Conservation (phyloP, 495 filamentous ascomycete species). For the Talaromyces thailandensis region DNA sequence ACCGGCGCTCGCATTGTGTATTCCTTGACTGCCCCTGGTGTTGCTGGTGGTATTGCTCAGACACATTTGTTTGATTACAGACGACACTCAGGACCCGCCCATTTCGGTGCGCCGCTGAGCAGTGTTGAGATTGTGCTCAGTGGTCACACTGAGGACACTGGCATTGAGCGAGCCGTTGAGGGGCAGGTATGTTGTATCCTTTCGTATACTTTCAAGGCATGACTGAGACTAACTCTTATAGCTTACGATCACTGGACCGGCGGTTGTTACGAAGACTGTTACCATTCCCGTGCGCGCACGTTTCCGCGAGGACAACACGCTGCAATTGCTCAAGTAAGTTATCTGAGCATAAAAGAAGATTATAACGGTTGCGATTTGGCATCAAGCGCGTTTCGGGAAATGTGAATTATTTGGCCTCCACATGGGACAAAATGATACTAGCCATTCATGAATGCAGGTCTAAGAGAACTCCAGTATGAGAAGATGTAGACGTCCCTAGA, state of each 20-base stretch:
- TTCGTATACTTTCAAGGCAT: background rate
- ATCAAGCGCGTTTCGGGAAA: background rate
- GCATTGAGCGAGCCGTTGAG: constrained; percentile 37
- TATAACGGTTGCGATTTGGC: background rate
- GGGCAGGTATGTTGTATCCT: constrained; percentile 45
- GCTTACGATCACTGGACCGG: constrained; percentile 32
- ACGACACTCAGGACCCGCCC: constrained; percentile 43
- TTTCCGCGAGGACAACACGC: constrained; percentile 33
- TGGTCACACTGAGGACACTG: constrained; percentile 45
- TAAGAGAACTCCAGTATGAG: background rate
- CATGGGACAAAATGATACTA: background rate
- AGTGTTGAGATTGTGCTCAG: constrained; percentile 68
- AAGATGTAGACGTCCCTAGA: background rate
- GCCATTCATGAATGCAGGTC: background rate
- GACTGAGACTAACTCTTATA: constrained; percentile 11
- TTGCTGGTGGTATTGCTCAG: constrained; percentile 79
- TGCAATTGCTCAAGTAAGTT: constrained; percentile 14
- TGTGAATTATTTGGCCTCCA: background rate
- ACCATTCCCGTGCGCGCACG: constrained; percentile 22
- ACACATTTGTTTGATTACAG: constrained; percentile 85
- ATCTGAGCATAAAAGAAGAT: background rate
- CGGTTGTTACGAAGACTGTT: constrained; percentile 24
- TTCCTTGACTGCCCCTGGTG: constrained; percentile 68
- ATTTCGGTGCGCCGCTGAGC: constrained; percentile 79
- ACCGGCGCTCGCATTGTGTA: constrained; percentile 77